Percentiles rank a stretch among this genome's conserved stretches.
These are phyloP conservation scores for Leucosporidium scottii DNA, from an alignment of 768 basidiomycete species.

Conservation along the genomic window DNA sequence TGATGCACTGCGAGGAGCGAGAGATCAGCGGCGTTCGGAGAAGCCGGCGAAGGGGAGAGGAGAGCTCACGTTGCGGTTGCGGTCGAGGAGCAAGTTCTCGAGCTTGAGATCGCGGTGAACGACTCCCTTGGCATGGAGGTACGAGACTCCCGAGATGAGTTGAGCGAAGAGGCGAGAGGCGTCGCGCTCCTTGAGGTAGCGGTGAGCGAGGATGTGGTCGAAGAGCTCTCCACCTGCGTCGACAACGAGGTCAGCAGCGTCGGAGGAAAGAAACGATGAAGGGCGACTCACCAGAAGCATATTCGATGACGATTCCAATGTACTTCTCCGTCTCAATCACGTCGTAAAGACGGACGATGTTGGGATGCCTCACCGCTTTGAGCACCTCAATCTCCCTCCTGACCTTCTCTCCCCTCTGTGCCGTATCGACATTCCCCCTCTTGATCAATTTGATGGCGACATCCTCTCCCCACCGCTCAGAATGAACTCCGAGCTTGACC, in stretches of 20 bases:
- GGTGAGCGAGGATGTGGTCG: slow-evolving; percentile 96
- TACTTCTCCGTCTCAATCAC: slow-evolving; percentile 99
- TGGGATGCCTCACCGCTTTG: slow-evolving; percentile 90
- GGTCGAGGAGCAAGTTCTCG: slow-evolving; percentile 93
- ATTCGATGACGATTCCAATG: slow-evolving; percentile 98
- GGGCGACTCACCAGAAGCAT: slow-evolving; percentile 77
- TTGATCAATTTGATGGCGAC: slow-evolving; percentile 98
- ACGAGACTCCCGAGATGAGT: slow-evolving; percentile 96
- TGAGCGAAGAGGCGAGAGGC: slow-evolving; percentile 95
- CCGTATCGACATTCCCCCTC: slow-evolving; percentile 80
- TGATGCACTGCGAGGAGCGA: slow-evolving; percentile 46
- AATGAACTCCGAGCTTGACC: slow-evolving; percentile 93
- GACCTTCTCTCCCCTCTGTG: slow-evolving; percentile 79
- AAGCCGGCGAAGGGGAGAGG: neutral
- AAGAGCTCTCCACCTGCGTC: slow-evolving; percentile 76
- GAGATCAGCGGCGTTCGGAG: neutral
- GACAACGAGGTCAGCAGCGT: neutral
- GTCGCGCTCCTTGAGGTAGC: slow-evolving; percentile 88
- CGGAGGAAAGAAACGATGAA: neutral
- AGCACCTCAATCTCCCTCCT: slow-evolving; percentile 96
- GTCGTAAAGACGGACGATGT: slow-evolving; percentile 95
- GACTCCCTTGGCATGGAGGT: slow-evolving; percentile 98
- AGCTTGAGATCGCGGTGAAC: slow-evolving; percentile 99
- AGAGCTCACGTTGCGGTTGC: slow-evolving; percentile 77
- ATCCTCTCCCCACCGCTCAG: slow-evolving; percentile 80